Evolutionary conservation across 176 grass and related monocot genomes (phyloP), one percentile per base, ranked within the genome.

Genomic region (Paspalum vaginatum): DNA sequence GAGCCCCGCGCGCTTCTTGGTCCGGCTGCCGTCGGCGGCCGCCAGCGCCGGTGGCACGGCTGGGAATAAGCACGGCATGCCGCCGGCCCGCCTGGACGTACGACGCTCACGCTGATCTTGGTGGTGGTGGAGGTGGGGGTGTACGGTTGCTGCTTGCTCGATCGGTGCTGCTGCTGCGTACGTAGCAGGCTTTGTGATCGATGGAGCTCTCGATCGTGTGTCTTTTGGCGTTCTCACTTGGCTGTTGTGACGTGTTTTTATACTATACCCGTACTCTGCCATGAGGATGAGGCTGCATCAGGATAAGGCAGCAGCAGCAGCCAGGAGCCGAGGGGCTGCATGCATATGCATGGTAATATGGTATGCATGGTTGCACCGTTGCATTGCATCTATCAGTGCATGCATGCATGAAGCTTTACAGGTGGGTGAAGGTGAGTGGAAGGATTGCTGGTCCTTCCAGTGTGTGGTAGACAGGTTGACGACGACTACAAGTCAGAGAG

Each of bases 1-100:
- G 11, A 88, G 86, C 42, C 80, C 80, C 27, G 68, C 80, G 8
- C 80, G 73, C 74, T 88, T 76, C 84, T 66, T 86, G 6, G 25
- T 66, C 27, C 60, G 67, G 0, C 44, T 0, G 0, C 9, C 26
- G 0, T 59, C 80, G 73, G 57, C 72, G 9, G 61, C 48, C 39
- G 79, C 79, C 67, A 78, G 16, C 42, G 80, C 41, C n/a, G 58
- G 49, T 6, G 68, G 86, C 18, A 75, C 84, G 20, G 61, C 61
- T 1, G 70, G 84, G 21, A 65, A 48, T n/a, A n/a, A n/a, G 79
- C 81, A 76, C 57, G 85, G 42, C 85, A 72, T 87, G 32, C 0
- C 64, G 53, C 7, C 32, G 68, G 68, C 2, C 24, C n/a, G n/a
- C n/a, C n/a, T n/a, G n/a, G n/a, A n/a, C n/a, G n/a, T n/a, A n/a